Evolutionary conservation across 179 eudicot species (phyloP).

Genomic region (Gypsophila paniculata): DNA sequence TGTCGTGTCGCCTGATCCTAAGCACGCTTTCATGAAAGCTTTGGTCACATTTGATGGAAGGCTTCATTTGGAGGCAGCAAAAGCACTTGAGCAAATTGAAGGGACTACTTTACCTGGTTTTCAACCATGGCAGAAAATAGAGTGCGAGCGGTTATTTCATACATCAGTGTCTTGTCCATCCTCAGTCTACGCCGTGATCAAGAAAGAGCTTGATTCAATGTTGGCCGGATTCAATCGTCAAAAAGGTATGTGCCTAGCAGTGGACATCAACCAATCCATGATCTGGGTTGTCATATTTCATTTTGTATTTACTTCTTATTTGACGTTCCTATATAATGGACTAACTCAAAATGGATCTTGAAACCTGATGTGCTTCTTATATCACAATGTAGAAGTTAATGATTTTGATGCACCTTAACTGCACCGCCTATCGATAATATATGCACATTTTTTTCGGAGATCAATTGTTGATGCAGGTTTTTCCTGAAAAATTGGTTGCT

Average conservation of each 20-base stretch:
- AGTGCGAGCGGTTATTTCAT: slow-evolving; percentile 63
- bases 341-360: neutral
- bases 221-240: slow-evolving; percentile 40
- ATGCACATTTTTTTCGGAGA: neutral
- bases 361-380: slow-evolving; percentile 1
- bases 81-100: slow-evolving; percentile 82
- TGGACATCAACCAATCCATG: neutral
- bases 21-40: slow-evolving; percentile 62
- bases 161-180: slow-evolving; percentile 74
- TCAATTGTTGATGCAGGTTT: neutral
- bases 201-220: slow-evolving; percentile 42
- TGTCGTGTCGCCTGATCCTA: slow-evolving; percentile 59
- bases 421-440: neutral
- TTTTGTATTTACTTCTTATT: neutral
- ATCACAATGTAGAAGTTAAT: neutral
- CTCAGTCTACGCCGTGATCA: slow-evolving; percentile 51
- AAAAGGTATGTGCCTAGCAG: slow-evolving; percentile 43
- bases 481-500: neutral
- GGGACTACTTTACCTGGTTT: slow-evolving; percentile 79
- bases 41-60: slow-evolving; percentile 68
- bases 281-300: neutral
- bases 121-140: slow-evolving; percentile 82
- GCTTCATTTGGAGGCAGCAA: slow-evolving; percentile 94
- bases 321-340: neutral
- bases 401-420: slow-evolving; percentile 8